phyloP scores from a whole-genome alignment of 2,329 filamentous ascomycete species.

The Cladobotryum mycophilum region DNA sequence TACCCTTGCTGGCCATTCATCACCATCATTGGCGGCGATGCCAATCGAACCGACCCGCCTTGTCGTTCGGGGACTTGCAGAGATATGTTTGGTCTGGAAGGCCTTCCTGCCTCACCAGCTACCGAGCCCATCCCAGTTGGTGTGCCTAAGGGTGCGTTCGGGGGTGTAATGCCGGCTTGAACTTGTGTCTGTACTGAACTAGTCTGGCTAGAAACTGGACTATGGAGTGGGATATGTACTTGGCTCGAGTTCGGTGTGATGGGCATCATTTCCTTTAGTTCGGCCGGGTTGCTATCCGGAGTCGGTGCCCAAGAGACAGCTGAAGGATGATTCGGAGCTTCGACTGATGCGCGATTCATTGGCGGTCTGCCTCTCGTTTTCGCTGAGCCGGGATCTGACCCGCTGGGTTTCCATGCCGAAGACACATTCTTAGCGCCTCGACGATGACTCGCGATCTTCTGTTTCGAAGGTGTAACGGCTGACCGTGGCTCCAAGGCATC shows the following conservation, averaged over 20 bases:
- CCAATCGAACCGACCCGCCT: conserved; percentile 54
- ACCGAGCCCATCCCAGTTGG: conserved; percentile 1
- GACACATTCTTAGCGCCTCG: conserved; percentile 82
- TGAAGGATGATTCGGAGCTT: conserved; percentile 59
- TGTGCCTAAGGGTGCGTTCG: neutral
- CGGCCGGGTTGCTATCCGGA: conserved; percentile 36
- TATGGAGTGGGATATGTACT: conserved; percentile 5
- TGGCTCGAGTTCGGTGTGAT: neutral
- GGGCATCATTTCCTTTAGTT: conserved; percentile 13
- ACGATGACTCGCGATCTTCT: conserved; percentile 41
- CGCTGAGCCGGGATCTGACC: conserved; percentile 49
- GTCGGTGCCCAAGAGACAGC: conserved; percentile 52
- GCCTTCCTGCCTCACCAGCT: conserved; percentile 17
- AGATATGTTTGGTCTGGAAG: conserved; percentile 33
- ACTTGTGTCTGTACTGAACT: neutral
- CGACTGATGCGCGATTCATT: conserved; percentile 52
- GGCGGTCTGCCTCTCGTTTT: conserved; percentile 77
- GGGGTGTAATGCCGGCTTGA: neutral
- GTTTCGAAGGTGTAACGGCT: conserved; percentile 62
- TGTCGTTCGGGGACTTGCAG: conserved; percentile 44
- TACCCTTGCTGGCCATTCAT: no score
- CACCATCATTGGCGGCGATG: conserved; percentile 36
- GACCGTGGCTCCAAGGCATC: conserved; percentile 61
- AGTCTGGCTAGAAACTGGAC: neutral
- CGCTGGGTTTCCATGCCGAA: conserved; percentile 75